Conservation (phyloP, 306 rosid species). For the Medicago truncatula region MtrunA17r5.0-ANR NC_053049.1:46871001-46871500, state of each 20-base stretch:
- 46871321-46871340: slow-evolving; percentile 25
- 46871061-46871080: slow-evolving; percentile 38
- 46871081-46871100: slow-evolving; percentile 41
- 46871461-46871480: too few species aligned
- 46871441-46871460: too few species aligned
- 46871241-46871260: slow-evolving; percentile 36
- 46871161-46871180: slow-evolving; percentile 37
- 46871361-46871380: slow-evolving; percentile 45
- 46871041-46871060: slow-evolving; percentile 19
- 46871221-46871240: slow-evolving; percentile 50
- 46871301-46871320: slow-evolving; percentile 27
- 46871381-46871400: neutral
- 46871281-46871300: slow-evolving; percentile 41
- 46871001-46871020: slow-evolving; percentile 26
- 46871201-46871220: slow-evolving; percentile 44
- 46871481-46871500: too few species aligned
- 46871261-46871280: slow-evolving; percentile 35
- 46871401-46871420: too few species aligned
- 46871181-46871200: neutral
- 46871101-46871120: neutral
- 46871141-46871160: slow-evolving; percentile 38
- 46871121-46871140: slow-evolving; percentile 3
- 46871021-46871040: slow-evolving; percentile 21
- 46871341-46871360: slow-evolving; percentile 18
- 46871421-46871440: too few species aligned